A percentile compares a stretch with the other conserved stretches of the same genome.
Evolutionary conservation across 352 stramenopile species (phyloP).

Genomic region (Phytopythium aichiense): DNA sequence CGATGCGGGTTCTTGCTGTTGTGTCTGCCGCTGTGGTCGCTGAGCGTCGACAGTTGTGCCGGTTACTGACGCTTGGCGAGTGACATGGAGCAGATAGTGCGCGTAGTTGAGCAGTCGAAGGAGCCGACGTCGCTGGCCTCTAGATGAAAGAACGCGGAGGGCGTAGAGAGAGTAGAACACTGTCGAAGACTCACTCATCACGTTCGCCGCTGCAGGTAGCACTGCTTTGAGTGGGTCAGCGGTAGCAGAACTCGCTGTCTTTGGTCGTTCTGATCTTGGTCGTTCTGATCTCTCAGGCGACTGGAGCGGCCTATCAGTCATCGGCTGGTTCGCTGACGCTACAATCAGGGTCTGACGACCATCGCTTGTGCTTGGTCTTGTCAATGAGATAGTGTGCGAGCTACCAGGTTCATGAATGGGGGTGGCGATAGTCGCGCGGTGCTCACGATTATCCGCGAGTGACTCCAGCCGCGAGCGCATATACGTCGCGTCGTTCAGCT

Average conservation of each 20-base stretch:
- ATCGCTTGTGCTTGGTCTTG: neutral
- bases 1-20: neutral
- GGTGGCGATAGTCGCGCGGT: slow-evolving; percentile 33
- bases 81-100: slow-evolving; percentile 27
- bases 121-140: slow-evolving; percentile 29
- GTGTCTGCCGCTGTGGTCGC: neutral
- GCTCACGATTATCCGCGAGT: slow-evolving; percentile 30
- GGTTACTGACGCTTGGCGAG: neutral
- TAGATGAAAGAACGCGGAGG: slow-evolving; percentile 32
- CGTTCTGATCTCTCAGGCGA: too few relatives aligned
- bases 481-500: slow-evolving; percentile 29
- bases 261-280: neutral
- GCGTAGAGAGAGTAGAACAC: slow-evolving; percentile 34
- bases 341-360: too few relatives aligned
- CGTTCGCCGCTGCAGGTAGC: neutral
- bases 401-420: neutral
- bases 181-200: neutral
- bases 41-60: neutral
- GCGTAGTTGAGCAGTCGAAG: slow-evolving; percentile 49
- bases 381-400: neutral
- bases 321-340: neutral
- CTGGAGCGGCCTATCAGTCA: neutral
- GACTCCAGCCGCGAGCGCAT: slow-evolving; percentile 27
- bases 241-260: neutral
- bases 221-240: neutral